Conservation (phyloP, 2,329 filamentous ascomycete genomes). For the Metarhizium sp. region DNA sequence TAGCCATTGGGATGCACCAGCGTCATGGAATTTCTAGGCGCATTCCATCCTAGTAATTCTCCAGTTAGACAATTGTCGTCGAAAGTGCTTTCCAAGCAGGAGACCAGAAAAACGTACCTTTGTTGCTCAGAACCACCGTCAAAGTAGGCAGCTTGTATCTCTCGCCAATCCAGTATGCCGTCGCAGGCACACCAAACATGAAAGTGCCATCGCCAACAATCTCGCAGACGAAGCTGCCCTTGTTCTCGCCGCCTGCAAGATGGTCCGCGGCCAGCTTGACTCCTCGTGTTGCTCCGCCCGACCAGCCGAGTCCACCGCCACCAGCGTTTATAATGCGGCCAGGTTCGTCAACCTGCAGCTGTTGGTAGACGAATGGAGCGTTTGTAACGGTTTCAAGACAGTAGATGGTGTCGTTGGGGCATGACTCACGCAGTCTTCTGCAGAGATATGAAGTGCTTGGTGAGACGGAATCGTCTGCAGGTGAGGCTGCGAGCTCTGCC, state of each 20-base stretch:
- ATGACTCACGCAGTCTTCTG: constrained; percentile 20
- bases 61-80: too few species aligned
- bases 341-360: constrained; percentile 57
- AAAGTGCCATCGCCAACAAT: constrained; percentile 50
- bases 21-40: constrained; percentile 45
- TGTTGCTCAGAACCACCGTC: constrained; percentile 48
- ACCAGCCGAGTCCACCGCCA: constrained; percentile 73
- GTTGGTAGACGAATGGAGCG: constrained; percentile 56
- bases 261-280: constrained; percentile 58
- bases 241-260: constrained; percentile 28
- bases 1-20: constrained; percentile 50
- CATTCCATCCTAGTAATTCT: constrained; percentile 41
- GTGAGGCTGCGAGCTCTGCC: constrained; percentile 44
- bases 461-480: constrained; percentile 40
- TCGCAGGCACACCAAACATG: constrained; percentile 44
- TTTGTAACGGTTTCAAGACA: constrained; percentile 73
- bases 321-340: constrained; percentile 76
- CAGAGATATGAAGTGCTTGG: constrained; percentile 29
- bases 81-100: too few species aligned
- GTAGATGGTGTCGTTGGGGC: constrained; percentile 53
- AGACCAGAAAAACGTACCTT: constrained; percentile 23
- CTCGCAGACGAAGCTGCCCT: constrained; percentile 42
- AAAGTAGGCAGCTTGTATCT: constrained; percentile 45
- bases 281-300: constrained; percentile 64
- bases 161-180: constrained; percentile 46